These are phyloP conservation scores for Kwoniella europaea DNA, from an alignment of 768 basidiomycete species.

Conservation along the genomic window DNA sequence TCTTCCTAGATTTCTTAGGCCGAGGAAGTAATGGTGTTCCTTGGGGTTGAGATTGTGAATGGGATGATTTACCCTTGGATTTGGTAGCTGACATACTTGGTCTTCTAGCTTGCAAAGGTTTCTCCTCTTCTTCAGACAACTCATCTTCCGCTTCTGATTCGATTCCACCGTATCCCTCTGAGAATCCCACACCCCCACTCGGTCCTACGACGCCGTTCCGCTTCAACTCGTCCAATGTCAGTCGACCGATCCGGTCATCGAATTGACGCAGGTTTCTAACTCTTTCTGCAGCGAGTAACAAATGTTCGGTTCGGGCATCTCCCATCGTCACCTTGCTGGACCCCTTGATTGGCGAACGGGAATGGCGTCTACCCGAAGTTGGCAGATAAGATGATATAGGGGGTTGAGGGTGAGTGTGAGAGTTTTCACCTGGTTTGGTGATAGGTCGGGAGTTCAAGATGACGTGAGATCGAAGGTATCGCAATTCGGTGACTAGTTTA, in stretches of 20 bases:
- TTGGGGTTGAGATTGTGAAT: constrained; percentile 4
- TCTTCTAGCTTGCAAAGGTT: constrained; percentile 23
- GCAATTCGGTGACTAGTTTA: constrained; percentile 49
- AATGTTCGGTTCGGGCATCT: constrained; percentile 52
- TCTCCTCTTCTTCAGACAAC: constrained; percentile 32
- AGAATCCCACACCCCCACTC: constrained; percentile 51
- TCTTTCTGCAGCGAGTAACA: constrained; percentile 47
- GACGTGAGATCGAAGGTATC: constrained; percentile 48
- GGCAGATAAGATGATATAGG: not conserved
- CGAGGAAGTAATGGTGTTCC: constrained; percentile 33
- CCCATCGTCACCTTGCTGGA: constrained; percentile 38
- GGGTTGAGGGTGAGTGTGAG: not conserved
- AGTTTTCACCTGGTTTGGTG: constrained; percentile 7
- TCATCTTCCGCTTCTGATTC: constrained; percentile 39
- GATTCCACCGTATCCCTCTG: constrained; percentile 47
- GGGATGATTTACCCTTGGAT: constrained; percentile 23
- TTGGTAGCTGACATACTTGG: constrained; percentile 24
- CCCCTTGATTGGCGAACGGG: constrained; percentile 30
- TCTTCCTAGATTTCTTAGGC: constrained; percentile 34
- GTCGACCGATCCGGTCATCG: constrained; percentile 36
- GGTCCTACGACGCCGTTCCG: constrained; percentile 49
- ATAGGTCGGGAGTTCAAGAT: constrained; percentile 29
- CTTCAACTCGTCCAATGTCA: constrained; percentile 48
- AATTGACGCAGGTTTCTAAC: constrained; percentile 37
- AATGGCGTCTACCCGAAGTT: not conserved